Conservation (phyloP, 2,329 filamentous ascomycete genomes). For the Venturia aucupariae region DNA sequence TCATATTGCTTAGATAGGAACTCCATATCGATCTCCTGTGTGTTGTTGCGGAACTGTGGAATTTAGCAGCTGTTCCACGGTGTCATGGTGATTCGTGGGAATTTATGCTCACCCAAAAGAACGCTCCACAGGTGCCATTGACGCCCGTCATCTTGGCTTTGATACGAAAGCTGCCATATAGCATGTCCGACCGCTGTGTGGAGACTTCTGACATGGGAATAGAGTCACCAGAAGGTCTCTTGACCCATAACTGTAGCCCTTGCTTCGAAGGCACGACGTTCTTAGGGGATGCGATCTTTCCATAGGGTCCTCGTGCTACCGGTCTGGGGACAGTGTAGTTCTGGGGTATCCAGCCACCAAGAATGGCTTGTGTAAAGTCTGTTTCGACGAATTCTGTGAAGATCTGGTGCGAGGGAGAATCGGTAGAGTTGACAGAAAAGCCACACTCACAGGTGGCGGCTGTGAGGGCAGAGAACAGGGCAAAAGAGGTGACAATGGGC, state of each 20-base stretch:
- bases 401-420: conserved; percentile 33
- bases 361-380: conserved; percentile 52
- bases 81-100: not conserved
- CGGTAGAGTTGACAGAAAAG: conserved; percentile 48
- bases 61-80: not conserved
- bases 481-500: not conserved
- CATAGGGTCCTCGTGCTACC: conserved; percentile 53
- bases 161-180: conserved; percentile 62
- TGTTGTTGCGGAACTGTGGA: conserved; percentile 63
- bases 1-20: conserved; percentile 62
- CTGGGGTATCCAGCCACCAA: conserved; percentile 58
- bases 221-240: conserved; percentile 36
- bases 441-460: conserved; percentile 55
- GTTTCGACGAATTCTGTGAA: conserved; percentile 65
- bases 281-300: conserved; percentile 49
- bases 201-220: conserved; percentile 58
- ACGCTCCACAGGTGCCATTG: conserved; percentile 63
- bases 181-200: conserved; percentile 49
- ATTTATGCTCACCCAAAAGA: conserved; percentile 59
- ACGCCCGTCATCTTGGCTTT: conserved; percentile 54
- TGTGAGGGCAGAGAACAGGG: not conserved
- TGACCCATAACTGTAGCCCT: conserved; percentile 30
- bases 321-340: conserved; percentile 54
- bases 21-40: conserved; percentile 73
- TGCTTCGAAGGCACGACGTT: conserved; percentile 50